Conservation (phyloP, 148 eudicot species). For the Rhododendron henanense region DNA sequence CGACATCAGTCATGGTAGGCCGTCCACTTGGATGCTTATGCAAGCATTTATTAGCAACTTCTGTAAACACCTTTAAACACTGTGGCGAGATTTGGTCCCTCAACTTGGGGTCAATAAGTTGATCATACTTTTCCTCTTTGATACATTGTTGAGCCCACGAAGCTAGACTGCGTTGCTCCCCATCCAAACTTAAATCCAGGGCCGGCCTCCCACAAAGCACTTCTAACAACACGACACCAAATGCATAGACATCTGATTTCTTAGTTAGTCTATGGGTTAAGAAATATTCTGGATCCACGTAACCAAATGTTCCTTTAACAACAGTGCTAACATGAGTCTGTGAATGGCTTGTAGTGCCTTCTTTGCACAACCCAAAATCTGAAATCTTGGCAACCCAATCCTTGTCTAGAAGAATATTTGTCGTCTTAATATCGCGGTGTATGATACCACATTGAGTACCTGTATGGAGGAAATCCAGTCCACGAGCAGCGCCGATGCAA, state of each 20-base stretch:
- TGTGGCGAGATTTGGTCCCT: neutral
- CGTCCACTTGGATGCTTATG: neutral
- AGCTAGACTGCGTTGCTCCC: neutral
- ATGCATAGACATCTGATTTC: neutral
- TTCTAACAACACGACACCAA: neutral
- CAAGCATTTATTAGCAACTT: neutral
- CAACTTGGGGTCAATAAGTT: neutral
- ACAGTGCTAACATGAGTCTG: neutral
- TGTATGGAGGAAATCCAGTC: slow-evolving; percentile 17
- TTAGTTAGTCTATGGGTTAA: neutral
- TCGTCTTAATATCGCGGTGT: slow-evolving; percentile 15
- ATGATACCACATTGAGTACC: slow-evolving; percentile 6
- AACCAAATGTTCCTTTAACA: slow-evolving; percentile 21
- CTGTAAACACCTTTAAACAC: neutral
- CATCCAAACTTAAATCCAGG: neutral
- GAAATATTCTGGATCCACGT: slow-evolving; percentile 4
- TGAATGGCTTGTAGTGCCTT: slow-evolving; percentile 5
- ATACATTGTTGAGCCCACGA: neutral
- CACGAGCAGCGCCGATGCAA: neutral
- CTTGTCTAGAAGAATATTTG: slow-evolving; percentile 12
- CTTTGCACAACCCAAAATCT: slow-evolving; percentile 5
- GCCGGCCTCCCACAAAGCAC: neutral
- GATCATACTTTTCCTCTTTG: neutral
- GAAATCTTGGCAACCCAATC: slow-evolving; percentile 30
- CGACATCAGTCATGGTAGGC: neutral